Evolutionary conservation across 305 asterid species (phyloP).

Genomic region (Ajuga reptans): DNA sequence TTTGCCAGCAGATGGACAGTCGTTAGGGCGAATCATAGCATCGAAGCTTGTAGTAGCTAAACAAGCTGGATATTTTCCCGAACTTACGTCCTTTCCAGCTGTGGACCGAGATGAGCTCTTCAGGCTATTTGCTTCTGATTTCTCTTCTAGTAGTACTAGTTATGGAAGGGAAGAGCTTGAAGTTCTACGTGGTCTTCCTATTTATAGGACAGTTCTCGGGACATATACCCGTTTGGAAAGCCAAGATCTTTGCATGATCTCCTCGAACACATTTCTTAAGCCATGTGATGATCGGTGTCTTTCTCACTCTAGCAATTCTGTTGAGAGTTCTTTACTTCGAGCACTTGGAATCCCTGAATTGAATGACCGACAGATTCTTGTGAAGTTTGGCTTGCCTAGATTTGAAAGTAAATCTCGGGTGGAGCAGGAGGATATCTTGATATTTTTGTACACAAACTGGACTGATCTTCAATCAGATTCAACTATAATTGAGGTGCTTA

Average conservation of each 20-base stretch:
- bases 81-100: slow-evolving; percentile 47
- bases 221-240: slow-evolving; percentile 54
- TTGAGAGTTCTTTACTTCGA: slow-evolving; percentile 55
- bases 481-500: slow-evolving; percentile 62
- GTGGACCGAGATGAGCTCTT: slow-evolving; percentile 68
- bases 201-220: slow-evolving; percentile 68
- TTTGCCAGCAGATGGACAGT: slow-evolving; percentile 60
- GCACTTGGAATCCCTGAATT: slow-evolving; percentile 89
- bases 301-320: slow-evolving; percentile 48
- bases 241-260: slow-evolving; percentile 63
- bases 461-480: slow-evolving; percentile 69
- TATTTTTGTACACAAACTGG: slow-evolving; percentile 74
- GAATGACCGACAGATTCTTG: slow-evolving; percentile 69
- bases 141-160: slow-evolving; percentile 41
- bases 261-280: slow-evolving; percentile 84
- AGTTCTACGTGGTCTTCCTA: slow-evolving; percentile 73
- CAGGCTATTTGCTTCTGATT: slow-evolving; percentile 65
- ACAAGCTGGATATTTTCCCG: slow-evolving; percentile 71
- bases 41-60: slow-evolving; percentile 81
- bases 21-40: slow-evolving; percentile 63
- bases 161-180: slow-evolving; percentile 75
- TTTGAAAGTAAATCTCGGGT: slow-evolving; percentile 58
- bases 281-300: slow-evolving; percentile 73
- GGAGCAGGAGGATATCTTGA: slow-evolving; percentile 86
- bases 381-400: slow-evolving; percentile 73